These are phyloP conservation scores for Reutealis trisperma DNA, from an alignment of 345 rosid species.

Conservation along the genomic window DNA sequence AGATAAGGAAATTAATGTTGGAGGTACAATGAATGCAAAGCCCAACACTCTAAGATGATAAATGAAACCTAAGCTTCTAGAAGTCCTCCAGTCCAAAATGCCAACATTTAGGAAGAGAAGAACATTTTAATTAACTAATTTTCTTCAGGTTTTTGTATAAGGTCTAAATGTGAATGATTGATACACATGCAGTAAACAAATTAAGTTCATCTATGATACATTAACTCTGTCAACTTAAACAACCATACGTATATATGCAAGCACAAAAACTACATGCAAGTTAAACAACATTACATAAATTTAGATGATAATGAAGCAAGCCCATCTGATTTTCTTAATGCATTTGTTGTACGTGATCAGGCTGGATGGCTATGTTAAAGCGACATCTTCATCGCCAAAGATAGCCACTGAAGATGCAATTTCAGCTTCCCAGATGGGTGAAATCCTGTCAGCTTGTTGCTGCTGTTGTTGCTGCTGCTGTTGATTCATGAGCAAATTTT, in stretches of 20 bases:
- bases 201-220: neutral
- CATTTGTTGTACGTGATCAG: neutral
- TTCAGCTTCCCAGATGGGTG: constrained; percentile 26
- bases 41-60: no score
- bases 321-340: constrained; percentile 1
- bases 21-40: no score
- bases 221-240: neutral
- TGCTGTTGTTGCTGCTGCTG: constrained; percentile 14
- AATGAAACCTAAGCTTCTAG: no score
- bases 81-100: no score
- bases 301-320: neutral
- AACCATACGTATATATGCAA: no score
- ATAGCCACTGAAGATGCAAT: constrained; percentile 21
- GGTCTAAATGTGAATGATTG: neutral
- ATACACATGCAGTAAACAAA: neutral
- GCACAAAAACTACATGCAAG: neutral
- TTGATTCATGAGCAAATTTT: constrained; percentile 35
- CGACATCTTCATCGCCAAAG: constrained; percentile 18
- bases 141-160: no score
- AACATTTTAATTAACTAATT: no score
- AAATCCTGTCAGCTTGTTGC: neutral
- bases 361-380: constrained; percentile 4
- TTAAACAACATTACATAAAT: neutral
- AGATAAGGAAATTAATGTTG: no score
- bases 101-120: no score